Conservation (phyloP, 805 yeast genomes). For the Zygosaccharomyces gambellarensis region DNA sequence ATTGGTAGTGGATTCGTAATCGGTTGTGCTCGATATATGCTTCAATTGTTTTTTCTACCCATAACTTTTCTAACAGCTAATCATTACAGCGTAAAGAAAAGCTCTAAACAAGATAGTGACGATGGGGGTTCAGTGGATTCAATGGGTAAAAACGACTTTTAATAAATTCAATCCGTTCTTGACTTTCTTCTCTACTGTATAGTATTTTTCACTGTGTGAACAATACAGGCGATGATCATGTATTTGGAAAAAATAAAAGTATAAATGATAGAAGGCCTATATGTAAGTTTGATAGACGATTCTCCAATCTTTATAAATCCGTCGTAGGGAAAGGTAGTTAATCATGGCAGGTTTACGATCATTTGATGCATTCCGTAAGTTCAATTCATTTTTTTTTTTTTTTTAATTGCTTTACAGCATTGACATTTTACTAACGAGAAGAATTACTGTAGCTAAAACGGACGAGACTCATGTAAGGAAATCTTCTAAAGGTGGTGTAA, state of each 20-base stretch:
- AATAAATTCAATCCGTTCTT: not conserved
- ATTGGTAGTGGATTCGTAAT: slow-evolving; percentile 23
- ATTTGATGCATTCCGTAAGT: slow-evolving; percentile 70
- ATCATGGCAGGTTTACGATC: slow-evolving; percentile 41
- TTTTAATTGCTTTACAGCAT: not conserved
- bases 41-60: slow-evolving; percentile 14
- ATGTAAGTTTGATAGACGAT: not conserved
- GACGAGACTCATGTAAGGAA: slow-evolving; percentile 65
- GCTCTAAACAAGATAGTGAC: slow-evolving; percentile 2
- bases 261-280: not conserved
- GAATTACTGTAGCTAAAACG: slow-evolving; percentile 48
- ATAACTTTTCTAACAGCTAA: slow-evolving; percentile 13
- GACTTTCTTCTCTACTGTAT: not conserved
- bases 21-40: slow-evolving; percentile 15
- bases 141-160: slow-evolving; percentile 1
- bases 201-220: not conserved
- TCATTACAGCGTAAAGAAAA: slow-evolving; percentile 11
- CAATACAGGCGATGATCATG: not conserved
- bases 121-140: slow-evolving; percentile 2
- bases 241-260: not conserved
- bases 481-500: slow-evolving; percentile 70
- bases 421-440: not conserved
- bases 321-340: not conserved
- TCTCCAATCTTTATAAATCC: not conserved
- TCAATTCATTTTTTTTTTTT: not conserved